phyloP scores from a whole-genome alignment of 2,329 filamentous ascomycete genomes.

The Arthrobotrys conoides region DNA sequence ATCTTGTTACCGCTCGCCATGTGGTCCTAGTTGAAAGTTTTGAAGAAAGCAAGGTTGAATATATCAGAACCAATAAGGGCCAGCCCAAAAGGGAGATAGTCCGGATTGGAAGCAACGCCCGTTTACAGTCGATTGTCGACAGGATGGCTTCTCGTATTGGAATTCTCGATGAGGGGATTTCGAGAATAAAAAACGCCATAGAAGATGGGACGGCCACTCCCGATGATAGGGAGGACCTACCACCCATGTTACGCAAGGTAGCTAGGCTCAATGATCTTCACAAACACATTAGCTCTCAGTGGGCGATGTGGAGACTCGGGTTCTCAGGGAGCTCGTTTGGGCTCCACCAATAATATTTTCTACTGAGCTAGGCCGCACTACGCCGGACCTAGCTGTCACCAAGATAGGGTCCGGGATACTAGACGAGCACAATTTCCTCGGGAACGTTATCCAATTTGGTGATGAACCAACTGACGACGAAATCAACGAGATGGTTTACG shows the following conservation, averaged over 20 bases:
- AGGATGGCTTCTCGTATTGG: background rate
- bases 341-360: conserved; percentile 1
- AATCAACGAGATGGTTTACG: background rate
- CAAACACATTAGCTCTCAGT: background rate
- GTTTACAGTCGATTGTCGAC: background rate
- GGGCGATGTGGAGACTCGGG: conserved; percentile 6
- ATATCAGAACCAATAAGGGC: background rate
- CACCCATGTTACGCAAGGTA: background rate
- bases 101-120: background rate
- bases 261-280: background rate
- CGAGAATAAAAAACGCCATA: background rate
- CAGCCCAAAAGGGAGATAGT: conserved; percentile 2
- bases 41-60: conserved; percentile 4
- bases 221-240: background rate
- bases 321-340: conserved; percentile 17
- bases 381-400: background rate
- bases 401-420: background rate
- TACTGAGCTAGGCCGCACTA: background rate
- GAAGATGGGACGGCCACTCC: background rate
- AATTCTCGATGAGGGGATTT: background rate
- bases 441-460: background rate
- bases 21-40: background rate
- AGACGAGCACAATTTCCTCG: background rate
- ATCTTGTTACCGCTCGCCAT: conserved; percentile 11
- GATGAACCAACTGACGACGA: background rate